Conservation (phyloP, 1,284 basidiomycete species). For the Ceratobasidium sp. region DNA sequence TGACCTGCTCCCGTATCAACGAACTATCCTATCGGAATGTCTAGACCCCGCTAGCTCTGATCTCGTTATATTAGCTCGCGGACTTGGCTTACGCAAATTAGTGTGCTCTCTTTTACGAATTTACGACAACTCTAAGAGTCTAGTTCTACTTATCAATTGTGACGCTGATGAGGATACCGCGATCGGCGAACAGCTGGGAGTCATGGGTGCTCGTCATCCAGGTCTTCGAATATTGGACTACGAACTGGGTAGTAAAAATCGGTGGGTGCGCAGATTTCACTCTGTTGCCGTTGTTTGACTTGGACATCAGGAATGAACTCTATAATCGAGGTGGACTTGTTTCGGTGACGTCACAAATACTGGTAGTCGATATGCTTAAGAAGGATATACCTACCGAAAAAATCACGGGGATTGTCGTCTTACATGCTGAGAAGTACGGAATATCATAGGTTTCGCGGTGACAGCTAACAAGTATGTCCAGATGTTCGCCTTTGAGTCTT, state of each 20-base stretch:
- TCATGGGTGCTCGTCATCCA: slow-evolving; percentile 91
- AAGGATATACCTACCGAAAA: slow-evolving; percentile 86
- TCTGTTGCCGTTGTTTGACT: background rate
- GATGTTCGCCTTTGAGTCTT: slow-evolving; percentile 85
- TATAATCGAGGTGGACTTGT: slow-evolving; percentile 92
- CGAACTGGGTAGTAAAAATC: slow-evolving; percentile 84
- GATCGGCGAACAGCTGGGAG: slow-evolving; percentile 92
- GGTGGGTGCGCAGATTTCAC: slow-evolving; percentile 66
- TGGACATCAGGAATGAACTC: slow-evolving; percentile 75
- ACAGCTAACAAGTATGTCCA: slow-evolving; percentile 55
- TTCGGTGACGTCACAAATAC: slow-evolving; percentile 93
- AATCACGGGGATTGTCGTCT: slow-evolving; percentile 92
- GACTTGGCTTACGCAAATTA: slow-evolving; percentile 85
- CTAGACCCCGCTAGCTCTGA: slow-evolving; percentile 80
- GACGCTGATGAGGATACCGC: slow-evolving; percentile 87
- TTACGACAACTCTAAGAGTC: slow-evolving; percentile 88
- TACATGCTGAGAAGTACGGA: slow-evolving; percentile 90
- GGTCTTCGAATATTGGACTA: slow-evolving; percentile 88
- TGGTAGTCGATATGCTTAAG: slow-evolving; percentile 96
- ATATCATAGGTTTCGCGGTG: background rate
- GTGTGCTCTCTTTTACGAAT: slow-evolving; percentile 91
- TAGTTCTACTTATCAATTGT: slow-evolving; percentile 92
- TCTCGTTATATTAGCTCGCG: slow-evolving; percentile 87
- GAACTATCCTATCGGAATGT: slow-evolving; percentile 60
- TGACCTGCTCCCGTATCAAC: slow-evolving; percentile 60